phyloP scores from a whole-genome alignment of 2,329 filamentous ascomycete genomes.

The Curvularia sp. region DNA sequence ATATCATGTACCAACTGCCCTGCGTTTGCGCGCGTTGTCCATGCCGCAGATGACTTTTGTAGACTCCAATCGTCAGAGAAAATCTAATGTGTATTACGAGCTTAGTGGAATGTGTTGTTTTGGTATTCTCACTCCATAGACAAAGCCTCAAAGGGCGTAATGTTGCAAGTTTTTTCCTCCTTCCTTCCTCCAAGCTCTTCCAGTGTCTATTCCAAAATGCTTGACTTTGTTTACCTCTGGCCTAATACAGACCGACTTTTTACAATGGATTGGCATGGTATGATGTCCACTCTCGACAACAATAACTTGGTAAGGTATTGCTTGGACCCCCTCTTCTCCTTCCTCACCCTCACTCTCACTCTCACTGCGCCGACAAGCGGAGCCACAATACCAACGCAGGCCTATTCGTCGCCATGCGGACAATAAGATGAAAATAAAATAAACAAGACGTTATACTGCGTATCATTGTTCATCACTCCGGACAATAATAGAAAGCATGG shows the following conservation, averaged over 20 bases:
- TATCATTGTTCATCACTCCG: too few relatives aligned
- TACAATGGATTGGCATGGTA: too few relatives aligned
- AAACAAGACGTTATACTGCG: too few relatives aligned
- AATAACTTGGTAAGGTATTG: too few relatives aligned
- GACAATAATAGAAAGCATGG: too few relatives aligned
- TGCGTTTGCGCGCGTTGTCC: neutral
- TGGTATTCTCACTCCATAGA: neutral
- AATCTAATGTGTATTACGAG: slow-evolving; percentile 9
- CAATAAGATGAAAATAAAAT: too few relatives aligned
- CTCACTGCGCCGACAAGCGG: too few relatives aligned
- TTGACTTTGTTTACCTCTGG: too few relatives aligned
- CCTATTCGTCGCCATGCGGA: neutral
- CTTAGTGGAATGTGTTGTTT: neutral
- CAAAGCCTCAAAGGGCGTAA: neutral
- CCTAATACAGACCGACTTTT: too few relatives aligned
- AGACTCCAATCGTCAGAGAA: neutral
- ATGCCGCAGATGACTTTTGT: neutral
- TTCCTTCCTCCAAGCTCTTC: neutral
- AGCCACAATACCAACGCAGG: neutral
- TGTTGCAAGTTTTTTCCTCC: neutral
- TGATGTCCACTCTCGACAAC: too few relatives aligned
- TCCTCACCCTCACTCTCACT: neutral
- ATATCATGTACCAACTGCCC: slow-evolving; percentile 7
- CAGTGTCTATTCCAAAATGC: neutral
- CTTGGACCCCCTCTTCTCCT: too few relatives aligned